phyloP scores from a whole-genome alignment of 306 rosid genomes.

The Cicer judaicum region DNA sequence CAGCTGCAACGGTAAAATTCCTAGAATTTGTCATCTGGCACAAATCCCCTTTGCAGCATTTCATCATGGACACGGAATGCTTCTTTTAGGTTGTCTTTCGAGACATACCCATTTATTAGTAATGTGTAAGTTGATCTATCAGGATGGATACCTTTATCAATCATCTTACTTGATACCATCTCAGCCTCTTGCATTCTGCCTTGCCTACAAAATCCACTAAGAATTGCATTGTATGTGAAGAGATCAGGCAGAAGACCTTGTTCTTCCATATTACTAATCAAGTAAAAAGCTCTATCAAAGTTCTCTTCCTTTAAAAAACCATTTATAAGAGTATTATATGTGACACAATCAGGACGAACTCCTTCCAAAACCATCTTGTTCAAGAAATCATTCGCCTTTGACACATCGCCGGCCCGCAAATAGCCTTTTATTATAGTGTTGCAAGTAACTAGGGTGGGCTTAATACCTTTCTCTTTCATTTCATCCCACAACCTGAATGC shows the following conservation, averaged over 20 bases:
- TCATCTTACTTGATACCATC: slow-evolving; percentile 74
- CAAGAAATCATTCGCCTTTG: slow-evolving; percentile 66
- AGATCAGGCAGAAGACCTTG: slow-evolving; percentile 70
- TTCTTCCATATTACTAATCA: slow-evolving; percentile 70
- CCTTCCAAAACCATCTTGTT: slow-evolving; percentile 71
- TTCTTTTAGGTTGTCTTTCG: slow-evolving; percentile 80
- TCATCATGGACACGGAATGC: slow-evolving; percentile 91
- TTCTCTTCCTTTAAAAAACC: slow-evolving; percentile 78
- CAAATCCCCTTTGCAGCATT: slow-evolving; percentile 88
- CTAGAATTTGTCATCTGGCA: slow-evolving; percentile 87
- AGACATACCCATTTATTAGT: slow-evolving; percentile 82
- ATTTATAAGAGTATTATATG: slow-evolving; percentile 83
- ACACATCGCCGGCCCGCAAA: slow-evolving; percentile 64
- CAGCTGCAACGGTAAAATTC: slow-evolving; percentile 23
- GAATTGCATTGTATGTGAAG: slow-evolving; percentile 73
- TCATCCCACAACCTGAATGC: slow-evolving; percentile 79
- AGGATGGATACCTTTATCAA: slow-evolving; percentile 72
- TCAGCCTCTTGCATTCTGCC: slow-evolving; percentile 86
- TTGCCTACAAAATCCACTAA: slow-evolving; percentile 70
- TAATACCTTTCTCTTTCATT: slow-evolving; percentile 79
- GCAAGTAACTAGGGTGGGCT: slow-evolving; percentile 71
- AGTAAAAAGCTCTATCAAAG: slow-evolving; percentile 67
- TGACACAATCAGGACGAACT: slow-evolving; percentile 70
- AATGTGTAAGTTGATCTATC: slow-evolving; percentile 76
- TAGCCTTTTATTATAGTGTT: slow-evolving; percentile 82